These are phyloP conservation scores for Linum lewisii DNA, from an alignment of 345 rosid genomes.

Conservation along the genomic window DNA sequence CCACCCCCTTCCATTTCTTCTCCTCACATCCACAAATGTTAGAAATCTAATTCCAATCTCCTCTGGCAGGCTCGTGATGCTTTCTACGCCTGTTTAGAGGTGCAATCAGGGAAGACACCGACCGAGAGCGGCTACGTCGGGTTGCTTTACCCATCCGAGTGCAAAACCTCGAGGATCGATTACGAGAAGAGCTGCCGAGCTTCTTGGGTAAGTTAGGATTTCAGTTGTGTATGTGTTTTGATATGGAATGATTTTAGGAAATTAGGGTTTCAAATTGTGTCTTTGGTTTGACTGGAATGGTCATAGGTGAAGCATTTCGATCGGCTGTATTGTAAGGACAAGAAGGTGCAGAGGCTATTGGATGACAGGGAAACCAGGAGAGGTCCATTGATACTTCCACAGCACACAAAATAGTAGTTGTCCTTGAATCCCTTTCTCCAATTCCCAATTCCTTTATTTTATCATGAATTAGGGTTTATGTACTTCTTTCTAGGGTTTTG, in stretches of 20 bases:
- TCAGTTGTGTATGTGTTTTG: not conserved
- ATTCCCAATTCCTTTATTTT: no score
- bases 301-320: slow-evolving; percentile 12
- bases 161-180: slow-evolving; percentile 44
- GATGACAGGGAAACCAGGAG: slow-evolving; percentile 1
- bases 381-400: not conserved
- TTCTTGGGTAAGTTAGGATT: slow-evolving; percentile 47
- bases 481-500: no score
- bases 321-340: slow-evolving; percentile 6
- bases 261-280: not conserved
- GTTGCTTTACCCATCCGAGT: slow-evolving; percentile 56
- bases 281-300: not conserved
- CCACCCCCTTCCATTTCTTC: not conserved
- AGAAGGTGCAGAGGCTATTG: slow-evolving; percentile 6
- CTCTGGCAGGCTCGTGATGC: slow-evolving; percentile 57
- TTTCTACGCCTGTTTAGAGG: slow-evolving; percentile 63
- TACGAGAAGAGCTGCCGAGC: slow-evolving; percentile 50
- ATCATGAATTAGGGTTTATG: no score
- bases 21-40: not conserved
- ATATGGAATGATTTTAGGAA: not conserved
- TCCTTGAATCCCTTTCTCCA: no score
- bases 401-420: not conserved
- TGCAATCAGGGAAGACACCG: slow-evolving; percentile 54
- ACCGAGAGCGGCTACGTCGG: slow-evolving; percentile 75
- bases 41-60: not conserved